A percentile compares a stretch with the other conserved stretches of the same genome.
These are phyloP conservation scores for Naganishia antarctica DNA, from an alignment of 768 basidiomycete species.

Conservation along the genomic window DNA sequence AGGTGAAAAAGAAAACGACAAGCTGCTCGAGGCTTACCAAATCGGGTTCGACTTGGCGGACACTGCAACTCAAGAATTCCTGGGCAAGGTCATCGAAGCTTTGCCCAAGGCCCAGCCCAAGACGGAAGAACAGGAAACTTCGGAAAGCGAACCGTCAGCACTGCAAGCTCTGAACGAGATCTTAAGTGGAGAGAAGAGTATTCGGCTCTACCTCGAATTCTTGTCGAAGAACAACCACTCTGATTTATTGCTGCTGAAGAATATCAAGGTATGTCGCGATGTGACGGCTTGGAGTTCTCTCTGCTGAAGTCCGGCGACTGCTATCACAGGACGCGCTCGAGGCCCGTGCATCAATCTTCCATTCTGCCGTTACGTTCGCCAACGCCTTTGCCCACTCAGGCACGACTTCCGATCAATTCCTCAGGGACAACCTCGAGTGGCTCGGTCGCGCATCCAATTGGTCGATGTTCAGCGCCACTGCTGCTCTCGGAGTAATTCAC, in stretches of 20 bases:
- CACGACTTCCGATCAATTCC: conserved; percentile 86
- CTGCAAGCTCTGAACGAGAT: conserved; percentile 61
- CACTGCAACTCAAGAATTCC: conserved; percentile 86
- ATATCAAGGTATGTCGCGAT: conserved; percentile 65
- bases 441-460: conserved; percentile 90
- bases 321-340: conserved; percentile 74
- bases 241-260: conserved; percentile 84
- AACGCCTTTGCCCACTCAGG: conserved; percentile 99
- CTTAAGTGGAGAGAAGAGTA: conserved; percentile 82
- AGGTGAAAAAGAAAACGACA: conserved; percentile 34
- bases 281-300: background rate
- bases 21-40: conserved; percentile 81
- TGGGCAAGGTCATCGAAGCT: conserved; percentile 62
- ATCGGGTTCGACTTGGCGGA: conserved; percentile 93
- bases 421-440: conserved; percentile 96
- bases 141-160: conserved; percentile 3
- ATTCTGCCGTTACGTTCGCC: conserved; percentile 90
- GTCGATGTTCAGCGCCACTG: conserved; percentile 97
- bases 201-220: conserved; percentile 91
- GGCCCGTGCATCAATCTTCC: conserved; percentile 91
- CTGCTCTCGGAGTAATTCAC: conserved; percentile 94
- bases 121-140: conserved; percentile 19
- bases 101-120: conserved; percentile 24
- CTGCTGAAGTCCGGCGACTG: background rate
- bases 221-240: conserved; percentile 88